phyloP scores from a whole-genome alignment of 352 stramenopile genomes.

The Globisporangium abappressorium region DNA sequence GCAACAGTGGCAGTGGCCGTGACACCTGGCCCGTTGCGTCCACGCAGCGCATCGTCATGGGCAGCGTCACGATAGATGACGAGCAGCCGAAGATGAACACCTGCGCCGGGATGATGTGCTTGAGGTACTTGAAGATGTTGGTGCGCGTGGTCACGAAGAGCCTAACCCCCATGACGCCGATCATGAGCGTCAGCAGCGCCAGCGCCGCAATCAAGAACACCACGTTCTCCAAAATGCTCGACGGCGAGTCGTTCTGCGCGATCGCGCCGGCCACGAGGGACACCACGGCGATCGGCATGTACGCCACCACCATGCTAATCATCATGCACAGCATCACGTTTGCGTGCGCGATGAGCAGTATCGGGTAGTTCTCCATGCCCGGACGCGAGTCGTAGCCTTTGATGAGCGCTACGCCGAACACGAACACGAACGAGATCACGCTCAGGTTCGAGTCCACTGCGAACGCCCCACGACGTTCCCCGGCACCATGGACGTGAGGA shows the following conservation, averaged over 20 bases:
- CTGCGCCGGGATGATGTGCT: slow-evolving; percentile 65
- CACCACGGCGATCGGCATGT: slow-evolving; percentile 69
- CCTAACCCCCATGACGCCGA: slow-evolving; percentile 49
- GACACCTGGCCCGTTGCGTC: slow-evolving; percentile 65
- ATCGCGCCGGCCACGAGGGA: slow-evolving; percentile 74
- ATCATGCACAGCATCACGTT: slow-evolving; percentile 72
- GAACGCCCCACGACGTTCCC: slow-evolving; percentile 73
- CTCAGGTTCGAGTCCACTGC: slow-evolving; percentile 52
- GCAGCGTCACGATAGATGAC: slow-evolving; percentile 78
- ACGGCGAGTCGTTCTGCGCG: slow-evolving; percentile 45
- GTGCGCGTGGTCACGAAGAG: slow-evolving; percentile 54
- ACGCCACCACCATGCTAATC: slow-evolving; percentile 62
- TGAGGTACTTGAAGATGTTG: slow-evolving; percentile 70
- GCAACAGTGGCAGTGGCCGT: slow-evolving; percentile 29
- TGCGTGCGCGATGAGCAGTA: slow-evolving; percentile 62
- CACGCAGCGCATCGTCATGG: slow-evolving; percentile 73
- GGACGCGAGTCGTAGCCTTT: slow-evolving; percentile 51
- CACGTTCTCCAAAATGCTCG: slow-evolving; percentile 43
- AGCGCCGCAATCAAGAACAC: slow-evolving; percentile 49
- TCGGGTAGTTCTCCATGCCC: slow-evolving; percentile 57
- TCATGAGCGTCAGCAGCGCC: slow-evolving; percentile 41
- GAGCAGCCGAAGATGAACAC: slow-evolving; percentile 78
- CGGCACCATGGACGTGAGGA: slow-evolving; percentile 61
- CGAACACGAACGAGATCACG: slow-evolving; percentile 72
- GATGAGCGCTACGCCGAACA: slow-evolving; percentile 59